Base-by-base conservation (phyloP, 1,284 basidiomycete species). In the Cryptococcus hybrid region DNA sequence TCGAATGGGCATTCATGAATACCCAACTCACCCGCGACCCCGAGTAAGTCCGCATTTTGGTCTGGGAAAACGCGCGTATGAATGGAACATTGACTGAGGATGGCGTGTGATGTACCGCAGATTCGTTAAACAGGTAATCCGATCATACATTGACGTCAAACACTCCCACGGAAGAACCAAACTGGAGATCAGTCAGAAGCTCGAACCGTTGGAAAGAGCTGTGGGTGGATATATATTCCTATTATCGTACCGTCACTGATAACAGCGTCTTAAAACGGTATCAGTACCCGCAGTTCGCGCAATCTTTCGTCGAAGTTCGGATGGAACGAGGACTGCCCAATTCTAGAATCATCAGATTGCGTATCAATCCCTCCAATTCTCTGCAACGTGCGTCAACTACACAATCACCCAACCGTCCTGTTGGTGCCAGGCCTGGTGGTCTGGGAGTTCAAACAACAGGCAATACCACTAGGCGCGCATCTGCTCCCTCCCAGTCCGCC, bases 51-150 rank as follows among this genome's bases (percentile, higher is more conserved):
- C 18, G 39, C 18, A 18, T 34, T 11, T 15, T 44, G 15, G 7
- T 12, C 7, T 8, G 12, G 40, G 5, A 39, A 7, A 34, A 15
- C 36, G 24, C 12, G 37, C 40, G 36, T 13, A 50, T 13, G 7
- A 34, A 11, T n/a, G 11, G 7, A 9, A 39, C 4, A 11, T 18
- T 38, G 49, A 11, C 1, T 51, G 47, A 48, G 15, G 18, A 48
- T 39, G 24, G 24, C 24, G 24, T 24, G 24, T 24, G 24, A 24
- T 24, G 24, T 24, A 24, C 24, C 24, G 24, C 24, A 70, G 66
- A 49, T 74, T 69, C 46, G 61, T 65, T 42, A 67, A 69, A 46
- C 69, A 66, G 2, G 64, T 75, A 34, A 38, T 75, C 0, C 47
- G 67, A 30, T 60, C 61, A 11, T 75, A 74, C 55, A 59, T 71